Percentiles rank a stretch among this genome's conserved stretches.
phyloP scores from a whole-genome alignment of 1,284 basidiomycete species.

The Ceratobasidium sp. region DNA sequence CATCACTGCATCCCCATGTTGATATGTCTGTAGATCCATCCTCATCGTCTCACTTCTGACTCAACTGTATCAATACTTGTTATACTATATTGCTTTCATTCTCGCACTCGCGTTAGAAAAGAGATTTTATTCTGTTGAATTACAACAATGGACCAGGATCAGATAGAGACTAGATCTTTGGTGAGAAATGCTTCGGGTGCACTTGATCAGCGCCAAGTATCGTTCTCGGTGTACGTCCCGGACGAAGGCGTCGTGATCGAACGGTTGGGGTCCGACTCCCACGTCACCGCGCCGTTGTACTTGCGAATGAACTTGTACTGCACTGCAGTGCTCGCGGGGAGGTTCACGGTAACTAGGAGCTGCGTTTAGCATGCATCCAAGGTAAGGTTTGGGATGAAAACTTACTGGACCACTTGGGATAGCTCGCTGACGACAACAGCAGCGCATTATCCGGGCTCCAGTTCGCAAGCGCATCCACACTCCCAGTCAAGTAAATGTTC shows the following conservation, averaged over 20 bases:
- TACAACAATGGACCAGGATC: neutral
- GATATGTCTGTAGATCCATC: neutral
- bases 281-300: constrained; percentile 64
- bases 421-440: constrained; percentile 51
- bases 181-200: neutral
- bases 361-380: neutral
- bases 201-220: constrained; percentile 43
- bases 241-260: constrained; percentile 54
- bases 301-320: constrained; percentile 80
- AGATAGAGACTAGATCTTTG: neutral
- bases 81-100: constrained; percentile 6
- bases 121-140: too few relatives aligned
- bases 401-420: constrained; percentile 32
- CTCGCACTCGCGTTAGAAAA: too few relatives aligned
- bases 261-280: constrained; percentile 72
- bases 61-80: constrained; percentile 12
- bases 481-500: constrained; percentile 76
- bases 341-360: constrained; percentile 60
- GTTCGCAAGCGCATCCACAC: constrained; percentile 64
- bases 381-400: neutral
- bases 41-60: neutral
- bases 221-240: constrained; percentile 42
- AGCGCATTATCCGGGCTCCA: constrained; percentile 73
- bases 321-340: constrained; percentile 64
- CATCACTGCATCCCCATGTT: neutral